Conservation (phyloP, 768 basidiomycete genomes). For the Tricholoma terreum region DNA sequence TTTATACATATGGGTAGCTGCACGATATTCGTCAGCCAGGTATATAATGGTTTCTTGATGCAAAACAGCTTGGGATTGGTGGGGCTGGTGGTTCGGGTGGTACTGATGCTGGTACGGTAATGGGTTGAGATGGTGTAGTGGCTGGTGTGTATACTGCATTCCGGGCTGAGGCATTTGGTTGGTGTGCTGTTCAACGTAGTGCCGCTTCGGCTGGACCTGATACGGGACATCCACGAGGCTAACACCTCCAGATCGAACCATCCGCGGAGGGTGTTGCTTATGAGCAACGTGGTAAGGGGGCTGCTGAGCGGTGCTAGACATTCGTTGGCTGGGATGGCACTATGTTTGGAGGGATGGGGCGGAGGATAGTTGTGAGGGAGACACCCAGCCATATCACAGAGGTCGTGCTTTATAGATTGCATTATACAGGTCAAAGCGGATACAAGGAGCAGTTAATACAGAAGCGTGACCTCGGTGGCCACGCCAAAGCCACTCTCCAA, state of each 20-base stretch:
- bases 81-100: background rate
- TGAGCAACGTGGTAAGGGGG: background rate
- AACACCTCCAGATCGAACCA: background rate
- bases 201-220: background rate
- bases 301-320: background rate
- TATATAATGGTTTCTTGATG: background rate
- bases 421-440: background rate
- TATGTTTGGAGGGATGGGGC: background rate
- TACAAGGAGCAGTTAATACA: background rate
- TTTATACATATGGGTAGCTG: background rate
- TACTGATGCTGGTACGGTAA: background rate
- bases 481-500: background rate
- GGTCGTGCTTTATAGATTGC: background rate
- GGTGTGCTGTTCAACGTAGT: background rate
- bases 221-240: background rate
- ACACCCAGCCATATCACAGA: background rate
- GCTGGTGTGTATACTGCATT: background rate
- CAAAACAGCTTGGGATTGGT: background rate
- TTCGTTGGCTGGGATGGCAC: background rate
- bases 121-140: background rate
- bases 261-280: background rate
- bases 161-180: background rate
- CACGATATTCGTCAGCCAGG: background rate
- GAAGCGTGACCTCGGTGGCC: background rate
- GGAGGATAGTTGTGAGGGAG: background rate